phyloP scores from a whole-genome alignment of 345 rosid genomes.

The Anacardium occidentale region DNA sequence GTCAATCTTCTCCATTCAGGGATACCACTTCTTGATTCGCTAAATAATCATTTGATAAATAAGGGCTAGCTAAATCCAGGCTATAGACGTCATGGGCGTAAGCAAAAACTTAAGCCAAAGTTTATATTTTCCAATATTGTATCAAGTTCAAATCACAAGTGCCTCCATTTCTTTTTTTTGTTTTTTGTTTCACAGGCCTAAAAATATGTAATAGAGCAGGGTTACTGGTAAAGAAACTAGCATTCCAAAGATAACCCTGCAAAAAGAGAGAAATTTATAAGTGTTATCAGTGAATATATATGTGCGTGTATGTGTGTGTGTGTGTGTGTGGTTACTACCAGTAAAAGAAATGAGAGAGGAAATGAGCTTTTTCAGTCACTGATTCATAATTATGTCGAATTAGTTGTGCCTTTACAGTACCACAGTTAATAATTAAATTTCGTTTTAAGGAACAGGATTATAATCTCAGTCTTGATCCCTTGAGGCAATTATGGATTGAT shows the following conservation, averaged over 20 bases:
- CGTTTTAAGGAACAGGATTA: too few species aligned
- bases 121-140: not conserved
- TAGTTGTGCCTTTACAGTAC: conserved; percentile 14
- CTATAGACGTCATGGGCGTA: not conserved
- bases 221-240: conserved; percentile 74
- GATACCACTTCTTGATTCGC: not conserved
- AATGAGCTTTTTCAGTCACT: not conserved
- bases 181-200: conserved; percentile 42
- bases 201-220: conserved; percentile 58
- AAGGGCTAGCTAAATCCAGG: not conserved
- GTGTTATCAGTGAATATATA: not conserved
- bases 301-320: too few species aligned
- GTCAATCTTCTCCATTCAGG: conserved; percentile 6
- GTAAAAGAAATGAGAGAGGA: not conserved
- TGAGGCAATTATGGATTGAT: not conserved
- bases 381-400: not conserved
- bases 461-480: too few species aligned
- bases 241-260: conserved; percentile 93
- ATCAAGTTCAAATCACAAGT: not conserved
- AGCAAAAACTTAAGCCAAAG: not conserved
- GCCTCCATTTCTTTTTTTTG: not conserved
- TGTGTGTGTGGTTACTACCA: not conserved
- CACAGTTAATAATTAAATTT: conserved; percentile 2
- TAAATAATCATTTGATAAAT: conserved; percentile 9
- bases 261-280: conserved; percentile 1